Evolutionary conservation across 495 filamentous ascomycete species (phyloP).

Genomic region (Aspergillus nidulans): DNA sequence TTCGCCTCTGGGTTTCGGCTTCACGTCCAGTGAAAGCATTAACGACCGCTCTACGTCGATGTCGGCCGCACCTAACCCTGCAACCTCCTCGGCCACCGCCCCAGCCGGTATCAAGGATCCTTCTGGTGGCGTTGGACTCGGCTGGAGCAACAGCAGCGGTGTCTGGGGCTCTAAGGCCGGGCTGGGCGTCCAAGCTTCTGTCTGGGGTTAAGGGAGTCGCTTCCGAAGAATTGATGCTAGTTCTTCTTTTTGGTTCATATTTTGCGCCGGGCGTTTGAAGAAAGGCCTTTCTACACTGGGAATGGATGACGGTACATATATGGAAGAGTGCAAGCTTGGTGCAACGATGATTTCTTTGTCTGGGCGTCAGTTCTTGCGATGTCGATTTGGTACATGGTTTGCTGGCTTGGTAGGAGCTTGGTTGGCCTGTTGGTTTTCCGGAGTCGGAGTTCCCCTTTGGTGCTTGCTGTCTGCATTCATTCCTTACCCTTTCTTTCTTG

Average conservation of each 20-base stretch:
- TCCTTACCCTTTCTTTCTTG: conserved; percentile 7
- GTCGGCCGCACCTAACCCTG: conserved; percentile 59
- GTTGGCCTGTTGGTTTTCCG: conserved; percentile 29
- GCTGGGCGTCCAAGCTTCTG: conserved; percentile 68
- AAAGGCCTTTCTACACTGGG: conserved; percentile 23
- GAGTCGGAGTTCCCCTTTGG: conserved; percentile 27
- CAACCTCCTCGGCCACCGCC: conserved; percentile 28
- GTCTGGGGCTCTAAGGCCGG: conserved; percentile 73
- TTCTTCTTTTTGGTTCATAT: conserved; percentile 17
- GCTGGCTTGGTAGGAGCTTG: conserved; percentile 21
- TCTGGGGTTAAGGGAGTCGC: conserved; percentile 59
- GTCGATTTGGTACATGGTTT: conserved; percentile 29
- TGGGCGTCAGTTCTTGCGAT: conserved; percentile 20
- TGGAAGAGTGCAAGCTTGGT: conserved; percentile 13
- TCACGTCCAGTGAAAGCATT: conserved; percentile 51
- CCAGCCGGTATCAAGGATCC: conserved; percentile 41
- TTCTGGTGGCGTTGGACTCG: conserved; percentile 48
- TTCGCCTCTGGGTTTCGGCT: conserved; percentile 76
- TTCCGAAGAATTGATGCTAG: background rate
- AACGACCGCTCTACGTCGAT: conserved; percentile 59
- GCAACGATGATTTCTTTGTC: conserved; percentile 22
- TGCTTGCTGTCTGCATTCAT: conserved; percentile 20
- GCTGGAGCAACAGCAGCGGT: conserved; percentile 68
- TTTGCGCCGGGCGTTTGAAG: conserved; percentile 27
- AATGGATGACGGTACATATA: conserved; percentile 27